These are phyloP conservation scores for Fusarium oxysporum DNA, from an alignment of 2,329 filamentous ascomycete species.

Conservation along the genomic window DNA sequence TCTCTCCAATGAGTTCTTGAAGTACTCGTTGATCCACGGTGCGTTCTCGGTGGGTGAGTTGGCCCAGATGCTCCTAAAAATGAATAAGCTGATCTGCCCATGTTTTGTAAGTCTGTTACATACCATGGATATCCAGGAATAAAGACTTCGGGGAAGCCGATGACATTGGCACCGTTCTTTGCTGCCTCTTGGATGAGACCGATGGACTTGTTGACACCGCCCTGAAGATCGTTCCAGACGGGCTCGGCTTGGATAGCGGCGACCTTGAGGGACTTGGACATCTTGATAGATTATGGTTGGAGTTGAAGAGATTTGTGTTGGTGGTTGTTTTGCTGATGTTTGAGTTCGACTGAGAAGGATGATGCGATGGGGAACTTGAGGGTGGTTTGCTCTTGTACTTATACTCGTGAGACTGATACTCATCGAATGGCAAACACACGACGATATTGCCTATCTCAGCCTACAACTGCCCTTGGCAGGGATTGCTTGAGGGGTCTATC, in stretches of 20 bases:
- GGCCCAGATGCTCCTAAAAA: conserved; percentile 45
- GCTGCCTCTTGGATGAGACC: conserved; percentile 48
- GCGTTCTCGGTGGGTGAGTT: conserved; percentile 48
- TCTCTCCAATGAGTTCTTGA: conserved; percentile 56
- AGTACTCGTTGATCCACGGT: conserved; percentile 57
- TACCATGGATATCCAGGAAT: conserved; percentile 61
- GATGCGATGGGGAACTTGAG: neutral
- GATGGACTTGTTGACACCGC: conserved; percentile 53
- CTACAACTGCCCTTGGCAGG: neutral
- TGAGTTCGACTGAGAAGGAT: neutral
- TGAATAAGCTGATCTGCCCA: conserved; percentile 23
- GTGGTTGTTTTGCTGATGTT: neutral
- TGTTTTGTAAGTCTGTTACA: conserved; percentile 6
- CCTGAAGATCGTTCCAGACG: conserved; percentile 44
- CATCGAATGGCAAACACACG: fast-evolving
- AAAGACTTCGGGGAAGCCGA: conserved; percentile 60
- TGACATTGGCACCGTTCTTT: conserved; percentile 47
- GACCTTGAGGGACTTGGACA: conserved; percentile 36
- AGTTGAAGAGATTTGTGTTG: neutral
- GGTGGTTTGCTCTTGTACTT: neutral
- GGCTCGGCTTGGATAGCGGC: conserved; percentile 45
- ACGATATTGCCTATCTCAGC: neutral
- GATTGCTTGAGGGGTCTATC: neutral
- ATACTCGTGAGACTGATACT: neutral
- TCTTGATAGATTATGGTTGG: neutral